These are phyloP conservation scores for Myrmaecium sp. DNA, from an alignment of 2,329 filamentous ascomycete species.

Conservation along the genomic window DNA sequence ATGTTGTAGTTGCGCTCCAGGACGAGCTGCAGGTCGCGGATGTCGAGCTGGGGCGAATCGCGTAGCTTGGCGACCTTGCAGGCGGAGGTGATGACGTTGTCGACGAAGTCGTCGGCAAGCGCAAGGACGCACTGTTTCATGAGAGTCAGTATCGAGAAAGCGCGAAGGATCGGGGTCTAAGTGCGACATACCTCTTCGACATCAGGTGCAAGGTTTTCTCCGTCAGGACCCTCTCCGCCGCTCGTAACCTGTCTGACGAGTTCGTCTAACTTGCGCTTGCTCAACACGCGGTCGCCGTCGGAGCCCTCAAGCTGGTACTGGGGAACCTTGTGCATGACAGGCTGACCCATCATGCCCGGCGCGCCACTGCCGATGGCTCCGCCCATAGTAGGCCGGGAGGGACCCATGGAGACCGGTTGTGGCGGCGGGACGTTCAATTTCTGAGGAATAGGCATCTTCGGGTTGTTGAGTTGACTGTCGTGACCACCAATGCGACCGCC, in stretches of 20 bases:
- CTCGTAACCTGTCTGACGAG: constrained; percentile 87
- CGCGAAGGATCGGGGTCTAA: constrained; percentile 2
- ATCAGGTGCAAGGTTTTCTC: constrained; percentile 69
- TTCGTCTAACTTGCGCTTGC: constrained; percentile 94
- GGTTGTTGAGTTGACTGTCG: constrained; percentile 27
- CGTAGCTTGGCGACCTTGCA: constrained; percentile 89
- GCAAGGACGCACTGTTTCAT: constrained; percentile 46
- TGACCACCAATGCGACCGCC: constrained; percentile 17
- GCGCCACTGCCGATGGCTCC: constrained; percentile 58
- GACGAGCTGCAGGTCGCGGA: constrained; percentile 41
- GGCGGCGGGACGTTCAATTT: constrained; percentile 56
- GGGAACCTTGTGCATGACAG: constrained; percentile 65
- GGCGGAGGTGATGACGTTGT: constrained; percentile 71
- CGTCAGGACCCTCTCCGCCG: constrained; percentile 54
- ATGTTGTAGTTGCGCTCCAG: constrained; percentile 51
- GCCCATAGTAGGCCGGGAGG: constrained; percentile 64
- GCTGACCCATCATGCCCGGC: constrained; percentile 73
- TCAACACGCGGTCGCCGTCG: constrained; percentile 83
- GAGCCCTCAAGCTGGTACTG: constrained; percentile 80
- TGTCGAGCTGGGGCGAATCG: constrained; percentile 77
- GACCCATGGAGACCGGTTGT: constrained; percentile 55
- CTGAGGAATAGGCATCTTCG: constrained; percentile 72
- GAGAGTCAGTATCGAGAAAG: neutral
- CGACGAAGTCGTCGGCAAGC: constrained; percentile 87
- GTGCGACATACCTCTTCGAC: constrained; percentile 67